phyloP scores from a whole-genome alignment of 2,329 filamentous ascomycete genomes.

The Talaromyces rugulosus region DNA sequence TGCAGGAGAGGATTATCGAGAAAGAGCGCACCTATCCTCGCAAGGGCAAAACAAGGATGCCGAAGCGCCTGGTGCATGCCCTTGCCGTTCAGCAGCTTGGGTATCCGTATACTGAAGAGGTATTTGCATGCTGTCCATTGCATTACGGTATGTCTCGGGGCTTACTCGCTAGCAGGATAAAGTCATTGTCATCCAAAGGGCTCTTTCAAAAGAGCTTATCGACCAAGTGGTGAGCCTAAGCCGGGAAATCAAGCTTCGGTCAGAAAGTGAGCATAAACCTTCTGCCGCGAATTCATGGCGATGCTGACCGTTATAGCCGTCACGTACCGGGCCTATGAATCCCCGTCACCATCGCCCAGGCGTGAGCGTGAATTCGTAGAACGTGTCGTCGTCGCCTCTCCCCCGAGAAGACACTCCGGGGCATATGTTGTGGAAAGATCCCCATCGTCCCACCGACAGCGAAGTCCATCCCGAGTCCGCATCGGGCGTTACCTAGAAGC shows the following conservation, averaged over 20 bases:
- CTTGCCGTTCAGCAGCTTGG: slow-evolving; percentile 77
- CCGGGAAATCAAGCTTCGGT: slow-evolving; percentile 51
- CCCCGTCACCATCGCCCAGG: slow-evolving; percentile 7
- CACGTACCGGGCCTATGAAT: slow-evolving; percentile 13
- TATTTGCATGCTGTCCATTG: slow-evolving; percentile 37
- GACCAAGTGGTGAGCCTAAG: slow-evolving; percentile 82
- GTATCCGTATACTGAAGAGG: slow-evolving; percentile 84
- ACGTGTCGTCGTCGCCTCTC: slow-evolving; percentile 15
- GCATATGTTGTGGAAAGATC: slow-evolving; percentile 27
- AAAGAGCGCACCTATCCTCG: slow-evolving; percentile 60
- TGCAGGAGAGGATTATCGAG: slow-evolving; percentile 30
- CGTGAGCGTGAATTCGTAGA: slow-evolving; percentile 13
- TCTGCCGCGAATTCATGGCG: neutral
- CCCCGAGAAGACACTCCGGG: slow-evolving; percentile 21
- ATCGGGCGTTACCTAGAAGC: slow-evolving; percentile 23
- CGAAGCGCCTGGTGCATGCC: slow-evolving; percentile 72
- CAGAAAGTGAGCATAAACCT: slow-evolving; percentile 24
- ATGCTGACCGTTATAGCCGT: slow-evolving; percentile 3
- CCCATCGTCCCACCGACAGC: slow-evolving; percentile 21
- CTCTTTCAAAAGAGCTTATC: slow-evolving; percentile 84
- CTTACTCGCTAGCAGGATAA: slow-evolving; percentile 56
- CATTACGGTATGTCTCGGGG: neutral
- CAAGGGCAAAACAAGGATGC: slow-evolving; percentile 87
- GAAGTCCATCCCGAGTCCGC: slow-evolving; percentile 22
- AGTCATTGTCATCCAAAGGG: slow-evolving; percentile 75